Percentiles rank a stretch among this genome's conserved stretches.
Conservation (phyloP, 805 yeast species). For the Wickerhamiella allomyrinae region DNA sequence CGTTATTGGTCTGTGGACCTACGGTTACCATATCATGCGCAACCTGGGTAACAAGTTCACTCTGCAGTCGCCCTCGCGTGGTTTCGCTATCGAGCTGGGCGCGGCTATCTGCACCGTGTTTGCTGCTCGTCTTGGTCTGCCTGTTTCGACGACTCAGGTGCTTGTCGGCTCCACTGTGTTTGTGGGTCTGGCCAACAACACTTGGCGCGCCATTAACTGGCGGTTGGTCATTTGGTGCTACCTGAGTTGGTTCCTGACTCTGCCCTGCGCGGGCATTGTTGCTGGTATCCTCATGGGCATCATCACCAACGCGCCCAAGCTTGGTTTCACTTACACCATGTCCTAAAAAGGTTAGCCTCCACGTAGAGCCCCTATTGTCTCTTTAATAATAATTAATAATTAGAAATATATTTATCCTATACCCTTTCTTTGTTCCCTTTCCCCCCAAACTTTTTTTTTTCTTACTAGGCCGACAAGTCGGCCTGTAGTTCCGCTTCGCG, state of each 20-base stretch:
- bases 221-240: conserved; percentile 61
- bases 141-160: conserved; percentile 65
- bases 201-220: conserved; percentile 55
- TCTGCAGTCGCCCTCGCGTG: conserved; percentile 65
- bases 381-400: too few relatives aligned
- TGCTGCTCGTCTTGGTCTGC: conserved; percentile 60
- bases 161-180: conserved; percentile 68
- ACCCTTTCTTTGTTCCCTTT: too few relatives aligned
- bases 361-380: too few relatives aligned
- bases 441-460: too few relatives aligned
- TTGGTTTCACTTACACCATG: conserved; percentile 17
- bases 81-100: conserved; percentile 62
- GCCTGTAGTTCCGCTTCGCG: too few relatives aligned
- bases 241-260: conserved; percentile 56
- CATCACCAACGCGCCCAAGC: conserved; percentile 48
- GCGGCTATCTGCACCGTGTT: conserved; percentile 63
- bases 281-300: conserved; percentile 55
- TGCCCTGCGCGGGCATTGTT: conserved; percentile 59
- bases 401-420: too few relatives aligned
- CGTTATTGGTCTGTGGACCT: conserved; percentile 56
- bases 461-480: too few relatives aligned
- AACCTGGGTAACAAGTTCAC: conserved; percentile 62
- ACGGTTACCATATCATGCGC: conserved; percentile 55
- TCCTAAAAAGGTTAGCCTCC: too few relatives aligned
- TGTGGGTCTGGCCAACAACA: conserved; percentile 60